Conservation (phyloP, 441 rosid species). For the Jatropha podagrica region DNA sequence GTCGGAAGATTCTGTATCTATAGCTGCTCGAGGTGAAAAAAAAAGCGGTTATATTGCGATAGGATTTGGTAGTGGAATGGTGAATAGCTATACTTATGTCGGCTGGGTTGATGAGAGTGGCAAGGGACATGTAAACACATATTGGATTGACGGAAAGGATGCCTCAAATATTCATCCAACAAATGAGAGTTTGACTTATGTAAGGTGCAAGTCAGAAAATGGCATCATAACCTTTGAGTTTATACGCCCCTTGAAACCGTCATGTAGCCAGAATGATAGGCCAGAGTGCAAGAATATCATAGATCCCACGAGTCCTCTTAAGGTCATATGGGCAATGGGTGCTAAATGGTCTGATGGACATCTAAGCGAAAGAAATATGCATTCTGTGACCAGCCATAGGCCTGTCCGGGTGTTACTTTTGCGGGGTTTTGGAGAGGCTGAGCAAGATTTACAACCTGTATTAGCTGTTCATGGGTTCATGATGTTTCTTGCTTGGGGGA, state of each 20-base stretch:
- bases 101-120: constrained; percentile 87
- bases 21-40: constrained; percentile 96
- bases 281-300: constrained; percentile 79
- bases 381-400: constrained; percentile 84
- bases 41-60: constrained; percentile 91
- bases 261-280: constrained; percentile 45
- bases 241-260: constrained; percentile 68
- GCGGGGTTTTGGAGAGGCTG: constrained; percentile 92
- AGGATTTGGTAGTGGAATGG: constrained; percentile 82
- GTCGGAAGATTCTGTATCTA: constrained; percentile 64
- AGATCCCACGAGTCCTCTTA: constrained; percentile 88
- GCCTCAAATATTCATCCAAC: constrained; percentile 72
- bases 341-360: constrained; percentile 71
- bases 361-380: constrained; percentile 89
- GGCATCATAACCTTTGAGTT: constrained; percentile 92
- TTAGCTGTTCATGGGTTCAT: constrained; percentile 94
- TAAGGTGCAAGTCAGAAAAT: constrained; percentile 85
- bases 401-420: constrained; percentile 71
- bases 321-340: constrained; percentile 97
- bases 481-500: constrained; percentile 99
- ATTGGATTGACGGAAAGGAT: constrained; percentile 88
- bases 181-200: constrained; percentile 73
- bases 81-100: constrained; percentile 79
- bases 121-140: constrained; percentile 69
- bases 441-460: constrained; percentile 91